Conservation (phyloP, 2,329 filamentous ascomycete species). For the Calonectria hongkongensis region DNA sequence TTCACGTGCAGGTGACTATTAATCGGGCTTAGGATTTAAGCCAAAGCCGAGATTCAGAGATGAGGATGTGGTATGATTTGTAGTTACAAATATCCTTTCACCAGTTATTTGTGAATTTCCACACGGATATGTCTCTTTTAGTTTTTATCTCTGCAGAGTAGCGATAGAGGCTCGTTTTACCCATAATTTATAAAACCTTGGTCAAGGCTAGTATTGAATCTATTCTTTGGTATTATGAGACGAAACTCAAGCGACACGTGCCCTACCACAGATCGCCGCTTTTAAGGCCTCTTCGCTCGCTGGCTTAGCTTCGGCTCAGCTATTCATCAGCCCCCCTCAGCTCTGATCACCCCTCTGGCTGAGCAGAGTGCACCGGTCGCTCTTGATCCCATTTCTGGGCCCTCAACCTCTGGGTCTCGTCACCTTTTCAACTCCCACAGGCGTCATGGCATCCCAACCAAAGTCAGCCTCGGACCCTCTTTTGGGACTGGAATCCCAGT, state of each 20-base stretch:
- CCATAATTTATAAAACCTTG: too few relatives aligned
- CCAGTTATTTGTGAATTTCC: too few relatives aligned
- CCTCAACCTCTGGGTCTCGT: not conserved
- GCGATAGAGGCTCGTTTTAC: too few relatives aligned
- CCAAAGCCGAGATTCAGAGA: not conserved
- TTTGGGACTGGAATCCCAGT: too few relatives aligned
- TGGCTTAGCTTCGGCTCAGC: not conserved
- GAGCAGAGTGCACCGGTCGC: not conserved
- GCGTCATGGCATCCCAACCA: too few relatives aligned
- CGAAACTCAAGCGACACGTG: constrained; percentile 15
- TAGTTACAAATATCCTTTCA: too few relatives aligned
- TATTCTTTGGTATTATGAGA: not conserved
- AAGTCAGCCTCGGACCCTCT: too few relatives aligned
- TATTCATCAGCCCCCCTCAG: constrained; percentile 1
- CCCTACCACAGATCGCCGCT: not conserved
- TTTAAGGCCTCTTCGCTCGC: not conserved
- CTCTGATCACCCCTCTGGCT: not conserved
- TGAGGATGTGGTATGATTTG: too few relatives aligned
- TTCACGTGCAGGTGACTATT: not conserved
- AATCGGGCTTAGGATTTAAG: not conserved
- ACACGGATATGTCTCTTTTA: too few relatives aligned
- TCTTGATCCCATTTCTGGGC: not conserved
- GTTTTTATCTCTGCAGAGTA: too few relatives aligned
- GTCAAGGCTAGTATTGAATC: too few relatives aligned
- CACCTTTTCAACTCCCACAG: too few relatives aligned